Evolutionary conservation across 352 stramenopile species (phyloP).

Genomic region (Blastocystis sp.): DNA sequence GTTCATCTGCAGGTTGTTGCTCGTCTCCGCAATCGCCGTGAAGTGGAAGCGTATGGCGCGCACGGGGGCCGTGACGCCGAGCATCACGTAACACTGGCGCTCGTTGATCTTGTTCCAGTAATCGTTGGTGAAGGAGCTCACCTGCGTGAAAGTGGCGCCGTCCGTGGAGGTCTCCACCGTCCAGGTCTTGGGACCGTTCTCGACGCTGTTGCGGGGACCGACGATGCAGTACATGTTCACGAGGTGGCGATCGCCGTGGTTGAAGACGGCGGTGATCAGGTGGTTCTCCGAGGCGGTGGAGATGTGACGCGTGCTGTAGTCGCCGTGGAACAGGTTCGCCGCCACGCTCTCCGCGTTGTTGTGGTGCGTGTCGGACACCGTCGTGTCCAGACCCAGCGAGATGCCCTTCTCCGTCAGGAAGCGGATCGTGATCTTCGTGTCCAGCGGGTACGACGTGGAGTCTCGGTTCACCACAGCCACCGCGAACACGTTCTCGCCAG

Average conservation of each 20-base stretch:
- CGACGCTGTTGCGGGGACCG: neutral
- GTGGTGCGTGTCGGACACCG: constrained; percentile 32
- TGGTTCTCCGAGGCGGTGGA: neutral
- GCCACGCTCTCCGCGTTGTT: neutral
- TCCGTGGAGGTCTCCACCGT: constrained; percentile 1
- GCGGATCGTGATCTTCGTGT: constrained; percentile 21
- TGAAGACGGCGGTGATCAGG: constrained; percentile 24
- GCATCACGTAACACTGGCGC: constrained; percentile 36
- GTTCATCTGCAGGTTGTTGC: constrained; percentile 32
- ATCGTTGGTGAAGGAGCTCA: neutral
- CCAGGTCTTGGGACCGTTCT: constrained; percentile 22
- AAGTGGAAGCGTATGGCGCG: constrained; percentile 49
- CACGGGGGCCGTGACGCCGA: neutral
- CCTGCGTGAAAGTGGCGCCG: constrained; percentile 26
- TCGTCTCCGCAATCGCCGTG: neutral
- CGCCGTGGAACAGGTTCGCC: constrained; percentile 55
- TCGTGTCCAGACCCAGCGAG: constrained; percentile 38
- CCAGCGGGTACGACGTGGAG: neutral
- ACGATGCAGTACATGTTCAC: constrained; percentile 74
- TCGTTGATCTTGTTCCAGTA: neutral
- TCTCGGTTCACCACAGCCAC: constrained; percentile 34
- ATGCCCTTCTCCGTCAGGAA: constrained; percentile 1
- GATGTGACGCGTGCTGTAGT: constrained; percentile 8
- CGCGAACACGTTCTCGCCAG: constrained; percentile 4
- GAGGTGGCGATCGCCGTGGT: constrained; percentile 15